Evolutionary conservation across 768 basidiomycete genomes (phyloP).

Genomic region (Wakefieldia striispora): DNA sequence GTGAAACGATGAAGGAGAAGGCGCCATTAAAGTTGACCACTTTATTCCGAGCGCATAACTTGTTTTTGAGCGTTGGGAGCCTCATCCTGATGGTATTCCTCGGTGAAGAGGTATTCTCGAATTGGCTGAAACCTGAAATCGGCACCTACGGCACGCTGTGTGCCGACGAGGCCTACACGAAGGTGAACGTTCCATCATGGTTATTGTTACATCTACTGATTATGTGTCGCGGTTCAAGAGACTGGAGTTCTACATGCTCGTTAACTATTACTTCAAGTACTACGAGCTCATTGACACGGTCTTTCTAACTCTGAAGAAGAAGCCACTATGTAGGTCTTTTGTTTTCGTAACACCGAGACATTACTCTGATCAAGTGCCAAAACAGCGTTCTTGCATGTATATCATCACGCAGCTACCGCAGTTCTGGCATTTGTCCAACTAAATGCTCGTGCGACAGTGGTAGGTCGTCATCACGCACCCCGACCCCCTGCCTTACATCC

Average conservation of each 20-base stretch:
- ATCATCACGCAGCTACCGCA: conserved; percentile 96
- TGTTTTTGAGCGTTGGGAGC: conserved; percentile 79
- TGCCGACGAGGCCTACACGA: conserved; percentile 70
- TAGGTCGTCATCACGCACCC: conserved; percentile 38
- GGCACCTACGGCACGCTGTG: conserved; percentile 81
- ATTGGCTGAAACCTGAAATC: conserved; percentile 67
- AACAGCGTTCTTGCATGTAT: conserved; percentile 91
- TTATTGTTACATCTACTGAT: not conserved
- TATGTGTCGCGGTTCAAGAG: conserved; percentile 43
- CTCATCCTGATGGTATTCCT: conserved; percentile 75
- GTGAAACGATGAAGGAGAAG: conserved; percentile 77
- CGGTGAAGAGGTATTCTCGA: conserved; percentile 84
- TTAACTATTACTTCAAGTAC: conserved; percentile 98
- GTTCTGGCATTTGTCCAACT: conserved; percentile 91
- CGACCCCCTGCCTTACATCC: not conserved
- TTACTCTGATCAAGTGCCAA: not conserved
- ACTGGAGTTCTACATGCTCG: conserved; percentile 91
- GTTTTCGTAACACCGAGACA: not conserved
- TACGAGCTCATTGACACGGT: conserved; percentile 92
- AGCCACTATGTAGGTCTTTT: conserved; percentile 71
- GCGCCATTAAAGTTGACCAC: conserved; percentile 67
- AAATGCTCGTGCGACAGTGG: conserved; percentile 85
- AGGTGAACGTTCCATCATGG: conserved; percentile 47
- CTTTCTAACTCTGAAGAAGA: conserved; percentile 96
- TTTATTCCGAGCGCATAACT: conserved; percentile 86